Base-by-base conservation (phyloP, 768 basidiomycete species). In the Tricholoma terreum region DNA sequence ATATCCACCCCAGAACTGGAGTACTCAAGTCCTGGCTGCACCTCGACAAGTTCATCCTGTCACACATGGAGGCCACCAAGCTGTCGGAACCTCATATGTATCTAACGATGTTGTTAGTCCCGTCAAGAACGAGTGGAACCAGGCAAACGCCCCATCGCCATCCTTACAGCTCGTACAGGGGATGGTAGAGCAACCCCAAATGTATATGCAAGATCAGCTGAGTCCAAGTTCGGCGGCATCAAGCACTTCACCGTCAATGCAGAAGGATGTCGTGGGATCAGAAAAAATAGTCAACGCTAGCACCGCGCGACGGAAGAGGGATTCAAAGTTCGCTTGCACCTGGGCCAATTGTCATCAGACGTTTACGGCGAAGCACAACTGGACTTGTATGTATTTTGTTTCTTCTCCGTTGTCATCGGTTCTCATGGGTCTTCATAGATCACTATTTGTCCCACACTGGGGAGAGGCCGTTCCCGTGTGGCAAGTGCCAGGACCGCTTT, bases 331-430 rank as follows among this genome's bases (percentile, higher is more conserved):
- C 24, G 19, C 2, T 14, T 54, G 52, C 31, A 6, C 11, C n/a
- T 31, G 24, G 6, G 27, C 38, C 19, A 30, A 17, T 7, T 54
- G 52, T 8, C 3, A 9, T 4, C 38, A 33, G 14, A 43, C 52
- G 10, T 54, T 54, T n/a, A 54, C 52, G 2, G 52, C 52, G 4
- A 54, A 54, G 8, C 52, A 54, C 21, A 54, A 54, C 10, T 24
- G 10, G 52, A 40, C 11, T 0, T 42, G 52, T 54, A n/a, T n/a
- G 52, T 54, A 9, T 30, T 42, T 19, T 27, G 11, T 33, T 17
- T 30, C 14, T 19, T 30, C 6, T 17, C 27, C 4, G 6, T 14
- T 19, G 8, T 5, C 30, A 15, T 4, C 21, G 12, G 27, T 12
- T 33, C 15, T 14, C 30, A 27, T 19, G 15, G 7, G 4, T 42